phyloP scores from a whole-genome alignment of 2,329 filamentous ascomycete genomes.

The Colletotrichum spaethianum region DNA sequence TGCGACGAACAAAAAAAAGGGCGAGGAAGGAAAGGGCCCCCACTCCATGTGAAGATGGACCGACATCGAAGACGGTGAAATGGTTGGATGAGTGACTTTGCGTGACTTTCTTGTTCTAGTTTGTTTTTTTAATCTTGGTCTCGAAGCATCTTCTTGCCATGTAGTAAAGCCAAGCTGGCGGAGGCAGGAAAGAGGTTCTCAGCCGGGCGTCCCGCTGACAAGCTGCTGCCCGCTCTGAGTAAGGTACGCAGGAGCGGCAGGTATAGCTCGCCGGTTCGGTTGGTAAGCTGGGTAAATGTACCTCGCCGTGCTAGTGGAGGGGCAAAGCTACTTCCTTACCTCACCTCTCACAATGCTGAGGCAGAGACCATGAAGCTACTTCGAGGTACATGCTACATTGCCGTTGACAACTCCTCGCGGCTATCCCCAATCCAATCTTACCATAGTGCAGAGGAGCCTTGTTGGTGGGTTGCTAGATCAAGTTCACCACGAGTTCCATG shows the following conservation, averaged over 20 bases:
- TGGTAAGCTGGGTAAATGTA: conserved; percentile 2
- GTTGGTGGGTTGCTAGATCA: not conserved
- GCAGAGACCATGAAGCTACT: not conserved
- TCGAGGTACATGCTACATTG: not conserved
- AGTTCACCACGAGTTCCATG: not conserved
- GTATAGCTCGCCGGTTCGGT: not conserved
- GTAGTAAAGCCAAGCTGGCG: not conserved
- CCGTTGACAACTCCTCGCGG: not conserved
- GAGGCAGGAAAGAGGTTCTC: not conserved
- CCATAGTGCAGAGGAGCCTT: not conserved
- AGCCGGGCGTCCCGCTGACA: conserved; percentile 22
- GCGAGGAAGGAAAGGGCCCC: conserved; percentile 14
- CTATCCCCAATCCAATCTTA: not conserved
- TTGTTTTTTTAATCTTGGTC: not conserved
- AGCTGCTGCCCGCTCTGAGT: not conserved
- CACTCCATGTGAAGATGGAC: conserved; percentile 40
- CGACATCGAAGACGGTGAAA: conserved; percentile 6
- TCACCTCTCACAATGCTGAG: not conserved
- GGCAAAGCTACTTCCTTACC: conserved; percentile 1
- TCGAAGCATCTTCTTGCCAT: not conserved
- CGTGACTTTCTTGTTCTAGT: conserved; percentile 1
- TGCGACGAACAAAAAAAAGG: conserved; percentile 3
- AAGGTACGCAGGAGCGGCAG: not conserved
- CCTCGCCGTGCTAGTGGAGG: not conserved
- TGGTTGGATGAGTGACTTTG: conserved; percentile 12